Conservation (phyloP, 208 protist genomes). For the Naegleria lovaniensis region DNA sequence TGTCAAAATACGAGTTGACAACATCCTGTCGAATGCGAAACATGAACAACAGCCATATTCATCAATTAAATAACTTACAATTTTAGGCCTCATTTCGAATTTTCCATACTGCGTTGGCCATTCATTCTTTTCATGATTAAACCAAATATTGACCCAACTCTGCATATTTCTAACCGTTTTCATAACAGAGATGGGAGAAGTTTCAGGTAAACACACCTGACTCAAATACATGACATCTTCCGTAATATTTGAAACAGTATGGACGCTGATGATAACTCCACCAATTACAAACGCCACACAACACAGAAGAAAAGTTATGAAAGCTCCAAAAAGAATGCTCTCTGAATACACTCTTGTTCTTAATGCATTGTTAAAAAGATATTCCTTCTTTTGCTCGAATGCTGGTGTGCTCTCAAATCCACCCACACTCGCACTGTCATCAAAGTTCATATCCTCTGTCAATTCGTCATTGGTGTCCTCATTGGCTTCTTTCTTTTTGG, state of each 20-base stretch:
- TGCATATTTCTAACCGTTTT: not conserved
- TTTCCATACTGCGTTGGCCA: not conserved
- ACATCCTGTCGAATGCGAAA: too few relatives aligned
- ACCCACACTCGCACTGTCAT: too few relatives aligned
- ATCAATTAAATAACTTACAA: not conserved
- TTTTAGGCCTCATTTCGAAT: not conserved
- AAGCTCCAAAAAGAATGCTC: too few relatives aligned
- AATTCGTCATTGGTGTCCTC: too few relatives aligned
- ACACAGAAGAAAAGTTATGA: too few relatives aligned
- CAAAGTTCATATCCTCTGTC: too few relatives aligned
- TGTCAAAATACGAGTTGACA: not conserved
- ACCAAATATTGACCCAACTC: not conserved
- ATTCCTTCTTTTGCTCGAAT: not conserved
- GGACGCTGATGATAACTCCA: not conserved
- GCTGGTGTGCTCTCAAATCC: not conserved
- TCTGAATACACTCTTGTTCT: not conserved
- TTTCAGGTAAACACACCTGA: not conserved
- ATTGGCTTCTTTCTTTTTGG: too few relatives aligned
- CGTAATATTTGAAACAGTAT: not conserved
- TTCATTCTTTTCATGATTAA: not conserved
- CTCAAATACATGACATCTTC: not conserved
- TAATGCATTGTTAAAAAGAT: not conserved
- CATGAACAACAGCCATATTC: too few relatives aligned
- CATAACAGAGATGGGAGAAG: not conserved
- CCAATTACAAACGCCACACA: too few relatives aligned